phyloP scores from a whole-genome alignment of 2,329 filamentous ascomycete species.

The Leptographium radiaticola region DNA sequence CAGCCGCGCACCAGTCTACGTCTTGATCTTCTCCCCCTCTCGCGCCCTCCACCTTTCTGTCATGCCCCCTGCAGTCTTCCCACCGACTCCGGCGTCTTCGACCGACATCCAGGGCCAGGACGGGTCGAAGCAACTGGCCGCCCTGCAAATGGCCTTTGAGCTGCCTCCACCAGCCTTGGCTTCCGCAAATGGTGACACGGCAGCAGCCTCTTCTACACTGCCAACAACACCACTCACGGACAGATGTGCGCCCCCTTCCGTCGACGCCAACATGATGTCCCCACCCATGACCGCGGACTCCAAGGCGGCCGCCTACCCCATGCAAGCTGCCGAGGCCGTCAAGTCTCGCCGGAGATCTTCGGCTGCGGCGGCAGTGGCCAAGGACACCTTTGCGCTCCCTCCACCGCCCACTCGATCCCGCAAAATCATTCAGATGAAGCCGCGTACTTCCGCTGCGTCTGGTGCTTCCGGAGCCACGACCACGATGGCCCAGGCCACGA shows the following conservation, averaged over 20 bases:
- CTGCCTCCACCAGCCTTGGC: constrained; percentile 63
- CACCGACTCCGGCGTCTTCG: constrained; percentile 67
- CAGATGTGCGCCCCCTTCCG: neutral
- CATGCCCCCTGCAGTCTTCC: constrained; percentile 55
- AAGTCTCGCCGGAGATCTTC: constrained; percentile 39
- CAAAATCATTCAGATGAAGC: constrained; percentile 99
- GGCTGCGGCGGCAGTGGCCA: constrained; percentile 22
- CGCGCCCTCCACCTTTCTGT: neutral
- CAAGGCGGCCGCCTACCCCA: constrained; percentile 3
- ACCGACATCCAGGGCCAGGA: constrained; percentile 67
- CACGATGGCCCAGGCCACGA: neutral
- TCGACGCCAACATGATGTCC: constrained; percentile 23
- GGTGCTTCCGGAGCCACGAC: neutral
- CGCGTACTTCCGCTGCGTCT: constrained; percentile 21
- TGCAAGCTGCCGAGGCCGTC: constrained; percentile 28
- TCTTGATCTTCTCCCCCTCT: neutral
- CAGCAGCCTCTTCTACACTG: neutral
- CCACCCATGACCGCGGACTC: constrained; percentile 11
- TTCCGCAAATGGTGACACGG: constrained; percentile 22
- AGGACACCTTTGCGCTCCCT: constrained; percentile 65
- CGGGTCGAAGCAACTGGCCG: constrained; percentile 43
- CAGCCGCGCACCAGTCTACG: neutral
- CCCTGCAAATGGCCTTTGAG: constrained; percentile 57
- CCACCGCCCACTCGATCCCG: constrained; percentile 83
- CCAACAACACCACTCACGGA: neutral